Percentiles rank a stretch among this genome's conserved stretches.
phyloP scores from a whole-genome alignment of 2,329 filamentous ascomycete genomes.

The Penicillium digitatum region DNA sequence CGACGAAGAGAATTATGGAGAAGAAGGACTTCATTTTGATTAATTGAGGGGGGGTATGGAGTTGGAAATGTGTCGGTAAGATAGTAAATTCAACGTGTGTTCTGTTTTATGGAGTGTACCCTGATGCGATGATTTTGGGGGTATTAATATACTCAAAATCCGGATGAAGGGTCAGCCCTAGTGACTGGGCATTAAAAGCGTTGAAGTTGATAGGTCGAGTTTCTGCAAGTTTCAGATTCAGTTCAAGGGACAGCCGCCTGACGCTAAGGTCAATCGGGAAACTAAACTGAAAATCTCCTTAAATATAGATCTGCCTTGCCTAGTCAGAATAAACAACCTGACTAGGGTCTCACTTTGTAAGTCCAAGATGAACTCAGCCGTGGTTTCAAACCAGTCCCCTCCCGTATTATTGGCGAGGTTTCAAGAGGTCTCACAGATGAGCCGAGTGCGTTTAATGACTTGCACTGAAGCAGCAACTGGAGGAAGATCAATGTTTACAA shows the following conservation, averaged over 20 bases:
- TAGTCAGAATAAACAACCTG: background rate
- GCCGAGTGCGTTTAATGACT: no score
- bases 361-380: background rate
- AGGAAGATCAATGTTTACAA: background rate
- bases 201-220: background rate
- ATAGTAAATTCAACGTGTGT: no score
- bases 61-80: background rate
- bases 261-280: conserved; percentile 4
- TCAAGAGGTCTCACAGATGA: background rate
- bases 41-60: background rate
- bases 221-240: conserved; percentile 1
- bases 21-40: conserved; percentile 26
- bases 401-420: background rate
- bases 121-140: background rate
- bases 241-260: background rate
- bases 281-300: background rate
- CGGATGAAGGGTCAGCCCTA: background rate
- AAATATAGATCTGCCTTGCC: conserved; percentile 5
- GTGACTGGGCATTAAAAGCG: no score
- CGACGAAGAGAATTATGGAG: conserved; percentile 19
- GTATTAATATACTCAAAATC: background rate
- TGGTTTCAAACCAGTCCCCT: background rate
- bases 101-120: background rate
- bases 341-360: background rate
- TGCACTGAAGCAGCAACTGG: background rate